phyloP scores from a whole-genome alignment of 2,329 filamentous ascomycete genomes.

The Colletotrichum horii region DNA sequence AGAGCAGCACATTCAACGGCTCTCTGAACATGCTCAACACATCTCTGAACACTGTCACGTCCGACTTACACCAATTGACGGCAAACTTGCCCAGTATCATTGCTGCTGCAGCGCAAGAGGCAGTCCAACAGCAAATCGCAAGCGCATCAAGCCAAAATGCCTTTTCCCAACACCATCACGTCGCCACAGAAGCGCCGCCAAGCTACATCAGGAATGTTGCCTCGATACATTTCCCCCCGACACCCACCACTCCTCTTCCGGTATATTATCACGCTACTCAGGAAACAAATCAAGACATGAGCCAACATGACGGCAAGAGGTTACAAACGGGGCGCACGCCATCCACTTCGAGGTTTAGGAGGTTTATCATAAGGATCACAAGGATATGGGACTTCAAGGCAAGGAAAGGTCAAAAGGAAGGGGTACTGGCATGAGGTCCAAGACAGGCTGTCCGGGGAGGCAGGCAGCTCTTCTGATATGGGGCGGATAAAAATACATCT shows the following conservation, averaged over 20 bases:
- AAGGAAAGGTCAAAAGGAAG: background rate
- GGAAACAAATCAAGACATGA: background rate
- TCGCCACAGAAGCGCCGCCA: background rate
- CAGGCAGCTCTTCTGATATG: background rate
- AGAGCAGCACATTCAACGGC: background rate
- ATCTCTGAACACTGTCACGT: background rate
- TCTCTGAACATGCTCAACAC: background rate
- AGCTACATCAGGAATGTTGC: background rate
- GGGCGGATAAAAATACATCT: background rate
- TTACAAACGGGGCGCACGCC: background rate
- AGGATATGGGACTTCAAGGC: background rate
- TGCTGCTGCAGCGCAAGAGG: background rate
- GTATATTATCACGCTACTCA: background rate
- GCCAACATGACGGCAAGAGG: background rate
- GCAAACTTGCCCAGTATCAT: background rate
- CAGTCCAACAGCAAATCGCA: background rate
- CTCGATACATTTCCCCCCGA: background rate
- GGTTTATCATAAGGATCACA: background rate
- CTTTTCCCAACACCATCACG: background rate
- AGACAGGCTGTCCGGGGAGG: background rate
- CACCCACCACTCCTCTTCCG: background rate
- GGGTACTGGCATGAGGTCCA: background rate
- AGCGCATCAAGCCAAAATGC: background rate
- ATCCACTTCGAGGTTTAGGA: background rate
- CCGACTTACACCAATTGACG: background rate